Evolutionary conservation across 108 stramenopile genomes (phyloP).

Genomic region (Epipyxis sp.): DNA sequence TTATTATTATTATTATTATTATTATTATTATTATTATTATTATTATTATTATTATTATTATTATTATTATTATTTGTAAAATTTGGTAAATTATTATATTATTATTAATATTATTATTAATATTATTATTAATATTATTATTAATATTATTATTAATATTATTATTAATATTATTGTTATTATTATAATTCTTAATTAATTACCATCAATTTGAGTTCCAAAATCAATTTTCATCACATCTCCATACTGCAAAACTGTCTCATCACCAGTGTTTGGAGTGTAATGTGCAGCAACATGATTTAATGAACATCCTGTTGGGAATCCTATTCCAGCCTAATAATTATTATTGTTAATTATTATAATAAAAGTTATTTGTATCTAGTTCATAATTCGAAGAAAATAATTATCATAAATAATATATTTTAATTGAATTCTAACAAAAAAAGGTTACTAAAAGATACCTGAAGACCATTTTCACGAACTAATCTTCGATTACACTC

Average conservation of each 20-base stretch:
- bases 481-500: constrained; percentile 85
- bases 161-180: no score
- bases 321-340: constrained; percentile 79
- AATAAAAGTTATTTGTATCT: not conserved
- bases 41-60: no score
- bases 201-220: constrained; percentile 90
- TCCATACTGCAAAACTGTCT: constrained; percentile 78
- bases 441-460: no score
- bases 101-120: no score
- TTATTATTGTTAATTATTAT: not conserved
- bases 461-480: constrained; percentile 30
- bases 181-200: no score
- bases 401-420: not conserved
- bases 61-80: no score
- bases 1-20: no score
- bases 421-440: no score
- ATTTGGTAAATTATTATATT: no score
- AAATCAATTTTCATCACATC: constrained; percentile 98
- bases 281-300: constrained; percentile 99
- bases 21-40: no score
- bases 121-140: no score
- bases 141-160: no score
- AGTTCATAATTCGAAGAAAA: not conserved
- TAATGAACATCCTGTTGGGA: constrained; percentile 93
- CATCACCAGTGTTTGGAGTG: constrained; percentile 92